phyloP scores from a whole-genome alignment of 2,329 filamentous ascomycete species.

The Monascus ruber region DNA sequence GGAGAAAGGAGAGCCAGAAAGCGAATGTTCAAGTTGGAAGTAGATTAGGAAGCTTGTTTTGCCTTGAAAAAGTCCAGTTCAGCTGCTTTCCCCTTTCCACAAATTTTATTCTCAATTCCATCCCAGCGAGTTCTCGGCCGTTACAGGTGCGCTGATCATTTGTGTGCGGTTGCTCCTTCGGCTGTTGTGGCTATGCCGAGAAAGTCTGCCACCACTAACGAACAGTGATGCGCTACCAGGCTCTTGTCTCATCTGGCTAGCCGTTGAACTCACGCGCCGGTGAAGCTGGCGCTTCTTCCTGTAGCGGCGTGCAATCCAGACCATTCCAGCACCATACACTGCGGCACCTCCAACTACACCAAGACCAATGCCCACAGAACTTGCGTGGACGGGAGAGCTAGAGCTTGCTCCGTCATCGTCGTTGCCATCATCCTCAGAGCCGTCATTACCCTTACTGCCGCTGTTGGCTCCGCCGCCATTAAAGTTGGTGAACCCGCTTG shows the following conservation, averaged over 20 bases:
- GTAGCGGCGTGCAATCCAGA: slow-evolving; percentile 81
- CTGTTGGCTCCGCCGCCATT: slow-evolving; percentile 30
- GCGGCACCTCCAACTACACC: slow-evolving; percentile 68
- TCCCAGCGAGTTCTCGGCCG: slow-evolving; percentile 86
- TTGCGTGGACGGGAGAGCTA: slow-evolving; percentile 25
- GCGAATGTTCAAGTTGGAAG: neutral
- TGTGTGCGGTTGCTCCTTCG: slow-evolving; percentile 56
- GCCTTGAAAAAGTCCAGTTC: slow-evolving; percentile 4
- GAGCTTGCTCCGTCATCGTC: slow-evolving; percentile 40
- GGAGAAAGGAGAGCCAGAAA: slow-evolving; percentile 3
- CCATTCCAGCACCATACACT: slow-evolving; percentile 90
- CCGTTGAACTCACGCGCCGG: slow-evolving; percentile 61
- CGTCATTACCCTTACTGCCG: slow-evolving; percentile 23
- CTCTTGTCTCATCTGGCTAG: slow-evolving; percentile 57
- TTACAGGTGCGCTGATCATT: slow-evolving; percentile 79
- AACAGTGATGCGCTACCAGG: slow-evolving; percentile 29
- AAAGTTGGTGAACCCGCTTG: slow-evolving; percentile 31
- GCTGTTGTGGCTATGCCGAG: slow-evolving; percentile 49
- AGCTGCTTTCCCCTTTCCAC: slow-evolving; percentile 3
- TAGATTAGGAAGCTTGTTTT: slow-evolving; percentile 4
- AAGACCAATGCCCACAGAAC: slow-evolving; percentile 57
- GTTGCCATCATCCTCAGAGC: slow-evolving; percentile 23
- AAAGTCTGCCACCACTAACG: slow-evolving; percentile 34
- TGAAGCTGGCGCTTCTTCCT: slow-evolving; percentile 73
- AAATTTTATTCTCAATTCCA: slow-evolving; percentile 59